These are phyloP conservation scores for Aspergillus persii DNA, from an alignment of 2,329 filamentous ascomycete species.

Conservation along the genomic window DNA sequence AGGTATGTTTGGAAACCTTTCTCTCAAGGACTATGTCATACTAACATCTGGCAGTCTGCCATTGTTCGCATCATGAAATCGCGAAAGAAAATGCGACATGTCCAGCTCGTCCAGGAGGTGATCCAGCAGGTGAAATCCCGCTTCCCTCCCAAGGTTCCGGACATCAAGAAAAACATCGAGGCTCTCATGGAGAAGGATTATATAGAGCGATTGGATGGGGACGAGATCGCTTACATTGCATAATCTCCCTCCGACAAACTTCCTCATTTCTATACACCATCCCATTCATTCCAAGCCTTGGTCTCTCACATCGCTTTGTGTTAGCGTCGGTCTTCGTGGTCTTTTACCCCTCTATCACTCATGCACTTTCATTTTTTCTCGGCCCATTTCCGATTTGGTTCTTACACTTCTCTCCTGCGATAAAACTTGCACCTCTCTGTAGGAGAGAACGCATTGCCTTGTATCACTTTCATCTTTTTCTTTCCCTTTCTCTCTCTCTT, in stretches of 20 bases:
- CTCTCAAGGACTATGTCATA: neutral
- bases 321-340: constrained; percentile 8
- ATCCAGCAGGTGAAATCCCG: constrained; percentile 92
- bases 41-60: constrained; percentile 65
- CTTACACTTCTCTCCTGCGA: neutral
- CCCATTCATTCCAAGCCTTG: neutral
- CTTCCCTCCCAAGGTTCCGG: constrained; percentile 86
- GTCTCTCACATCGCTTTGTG: neutral
- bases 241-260: constrained; percentile 45
- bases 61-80: constrained; percentile 99
- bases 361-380: neutral
- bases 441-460: neutral
- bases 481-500: neutral
- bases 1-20: constrained; percentile 62
- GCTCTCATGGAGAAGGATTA: constrained; percentile 99
- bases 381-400: neutral
- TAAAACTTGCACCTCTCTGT: neutral
- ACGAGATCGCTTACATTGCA: constrained; percentile 91
- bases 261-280: constrained; percentile 1
- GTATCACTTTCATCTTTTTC: constrained; percentile 1
- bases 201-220: constrained; percentile 88
- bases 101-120: constrained; percentile 87
- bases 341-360: constrained; percentile 5
- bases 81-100: constrained; percentile 97
- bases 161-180: constrained; percentile 99